Base-by-base conservation (phyloP, 176 grass and related monocot species). In the Phyllostachys edulis region DNA sequence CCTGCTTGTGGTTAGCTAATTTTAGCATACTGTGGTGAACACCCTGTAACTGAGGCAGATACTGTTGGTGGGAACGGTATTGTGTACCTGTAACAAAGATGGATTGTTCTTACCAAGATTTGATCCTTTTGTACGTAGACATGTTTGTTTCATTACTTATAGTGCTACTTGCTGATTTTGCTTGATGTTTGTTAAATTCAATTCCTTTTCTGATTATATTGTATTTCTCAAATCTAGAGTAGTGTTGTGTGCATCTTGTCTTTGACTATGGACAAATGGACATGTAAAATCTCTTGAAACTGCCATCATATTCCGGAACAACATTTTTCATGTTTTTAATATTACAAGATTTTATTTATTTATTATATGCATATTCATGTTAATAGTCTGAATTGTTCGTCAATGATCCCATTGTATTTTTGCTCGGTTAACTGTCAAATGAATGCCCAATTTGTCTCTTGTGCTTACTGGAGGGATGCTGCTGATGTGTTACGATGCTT, bases 401-500 rank as follows among this genome's bases (percentile, higher is more conserved):
- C 50, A 63, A 24, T 7, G 23, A 26, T 50, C 64, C 50, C 7
- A 51, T 40, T 54, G 15, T 37, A 63, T 80, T 52, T 82, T 18
- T 27, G 2, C 13, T 60, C 18, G 37, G 3, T 69, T 80, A 17
- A 60, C 12, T 40, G 17, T 71, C 13, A 62, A 76, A 84, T 2
- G 45, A 50, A 9, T 47, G 50, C 60, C 51, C 2, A 81, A 76
- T 50, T 74, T 47, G n/a, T 73, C 71, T 74, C 56, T 51, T 26
- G 56, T 64, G 56, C 81, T 67, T n/a, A 77, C 42, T 68, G 29
- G 54, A 66, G 47, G 47, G 71, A 49, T 29, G 37, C 17, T 82
- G 16, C 45, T 86, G 14, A 84, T 61, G 14, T 87, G 37, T 84
- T 82, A 38, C 40, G 27, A 45, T 86, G 64, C 56, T 79, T 63